Evolutionary conservation across 2,329 filamentous ascomycete genomes (phyloP).

Genomic region (Aspergillus pseudoglaucus): DNA sequence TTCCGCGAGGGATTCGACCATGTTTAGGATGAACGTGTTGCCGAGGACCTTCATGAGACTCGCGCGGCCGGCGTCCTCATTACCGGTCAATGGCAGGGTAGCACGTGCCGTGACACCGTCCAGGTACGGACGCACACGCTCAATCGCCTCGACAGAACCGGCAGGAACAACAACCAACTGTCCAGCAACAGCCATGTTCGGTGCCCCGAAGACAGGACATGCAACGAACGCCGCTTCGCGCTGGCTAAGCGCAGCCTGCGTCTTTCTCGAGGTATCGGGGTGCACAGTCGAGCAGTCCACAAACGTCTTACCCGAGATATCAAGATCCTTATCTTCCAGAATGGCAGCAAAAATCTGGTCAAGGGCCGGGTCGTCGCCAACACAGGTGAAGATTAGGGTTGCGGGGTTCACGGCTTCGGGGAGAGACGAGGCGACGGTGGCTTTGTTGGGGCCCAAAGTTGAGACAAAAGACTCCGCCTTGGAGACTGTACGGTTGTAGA

Average conservation of each 20-base stretch:
- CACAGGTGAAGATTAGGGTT: constrained; percentile 74
- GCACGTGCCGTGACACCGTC: constrained; percentile 64
- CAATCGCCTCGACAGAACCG: constrained; percentile 54
- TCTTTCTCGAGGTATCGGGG: constrained; percentile 66
- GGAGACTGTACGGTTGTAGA: constrained; percentile 72
- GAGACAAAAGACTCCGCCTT: constrained; percentile 59
- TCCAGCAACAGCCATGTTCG: constrained; percentile 51
- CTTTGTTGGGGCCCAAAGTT: constrained; percentile 55
- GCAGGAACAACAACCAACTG: constrained; percentile 68
- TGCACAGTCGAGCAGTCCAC: constrained; percentile 85
- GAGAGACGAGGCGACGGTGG: constrained; percentile 58
- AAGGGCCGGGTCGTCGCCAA: constrained; percentile 71
- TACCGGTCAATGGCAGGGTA: constrained; percentile 61
- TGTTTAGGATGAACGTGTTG: constrained; percentile 79
- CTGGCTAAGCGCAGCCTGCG: constrained; percentile 51
- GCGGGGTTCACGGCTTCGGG: constrained; percentile 60
- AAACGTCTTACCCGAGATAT: constrained; percentile 66
- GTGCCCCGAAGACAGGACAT: constrained; percentile 48
- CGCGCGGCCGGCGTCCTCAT: constrained; percentile 63
- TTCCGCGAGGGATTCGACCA: constrained; percentile 73
- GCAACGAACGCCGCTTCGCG: constrained; percentile 69
- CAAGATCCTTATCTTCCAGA: constrained; percentile 37
- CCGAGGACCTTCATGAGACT: constrained; percentile 73
- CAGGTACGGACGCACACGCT: constrained; percentile 62
- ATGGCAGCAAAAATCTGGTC: constrained; percentile 54